Evolutionary conservation across 1,284 basidiomycete species (phyloP).

Genomic region (Cutaneotrichosporon dermatis): DNA sequence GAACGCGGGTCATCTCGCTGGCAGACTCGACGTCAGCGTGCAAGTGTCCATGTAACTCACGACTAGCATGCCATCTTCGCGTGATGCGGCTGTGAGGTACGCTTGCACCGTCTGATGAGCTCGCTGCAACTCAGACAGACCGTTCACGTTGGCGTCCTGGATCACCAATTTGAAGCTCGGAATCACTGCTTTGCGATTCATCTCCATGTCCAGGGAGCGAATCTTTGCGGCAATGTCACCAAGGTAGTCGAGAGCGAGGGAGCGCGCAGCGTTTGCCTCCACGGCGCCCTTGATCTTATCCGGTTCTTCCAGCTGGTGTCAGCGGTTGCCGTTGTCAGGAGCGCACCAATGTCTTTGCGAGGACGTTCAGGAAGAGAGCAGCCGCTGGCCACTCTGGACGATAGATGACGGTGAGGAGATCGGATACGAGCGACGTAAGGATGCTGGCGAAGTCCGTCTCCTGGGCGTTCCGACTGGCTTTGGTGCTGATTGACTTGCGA

Average conservation of each 20-base stretch:
- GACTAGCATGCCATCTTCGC: conserved; percentile 35
- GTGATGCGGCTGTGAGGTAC: conserved; percentile 27
- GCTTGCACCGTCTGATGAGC: conserved; percentile 53
- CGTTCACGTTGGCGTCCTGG: conserved; percentile 53
- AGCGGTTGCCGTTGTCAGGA: neutral
- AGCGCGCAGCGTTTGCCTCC: conserved; percentile 76
- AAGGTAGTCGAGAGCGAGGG: conserved; percentile 84
- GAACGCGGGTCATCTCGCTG: conserved; percentile 30
- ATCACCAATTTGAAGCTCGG: conserved; percentile 69
- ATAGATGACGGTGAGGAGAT: conserved; percentile 81
- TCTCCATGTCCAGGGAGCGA: conserved; percentile 52
- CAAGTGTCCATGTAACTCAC: conserved; percentile 8
- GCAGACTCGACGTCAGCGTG: conserved; percentile 18
- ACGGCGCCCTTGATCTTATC: conserved; percentile 71
- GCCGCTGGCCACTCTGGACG: conserved; percentile 98
- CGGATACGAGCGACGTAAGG: conserved; percentile 82
- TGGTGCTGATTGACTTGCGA: conserved; percentile 49
- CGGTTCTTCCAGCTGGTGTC: conserved; percentile 62
- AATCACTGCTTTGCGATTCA: conserved; percentile 16
- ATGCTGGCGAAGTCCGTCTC: conserved; percentile 87
- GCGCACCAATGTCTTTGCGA: conserved; percentile 75
- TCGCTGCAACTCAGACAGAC: conserved; percentile 57
- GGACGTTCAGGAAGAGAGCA: conserved; percentile 68
- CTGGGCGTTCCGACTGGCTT: conserved; percentile 77
- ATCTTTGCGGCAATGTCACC: conserved; percentile 87